phyloP scores from a whole-genome alignment of 208 protist species.

The Endotrypanum monterogeii region DNA sequence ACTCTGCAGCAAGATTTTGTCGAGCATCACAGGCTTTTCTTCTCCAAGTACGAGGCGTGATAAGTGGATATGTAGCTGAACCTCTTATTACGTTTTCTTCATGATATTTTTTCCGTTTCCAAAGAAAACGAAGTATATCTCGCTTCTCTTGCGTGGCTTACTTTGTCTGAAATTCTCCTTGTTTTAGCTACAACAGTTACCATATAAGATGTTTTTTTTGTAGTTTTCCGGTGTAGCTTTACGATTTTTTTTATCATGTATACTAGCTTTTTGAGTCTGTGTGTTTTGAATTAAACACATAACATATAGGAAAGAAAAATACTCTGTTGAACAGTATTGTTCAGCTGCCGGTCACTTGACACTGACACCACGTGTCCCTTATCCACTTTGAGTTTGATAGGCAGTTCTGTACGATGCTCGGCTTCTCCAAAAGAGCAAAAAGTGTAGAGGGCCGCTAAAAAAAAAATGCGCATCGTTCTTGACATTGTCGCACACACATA shows the following conservation, averaged over 20 bases:
- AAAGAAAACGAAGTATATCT: not conserved
- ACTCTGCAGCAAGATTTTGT: slow-evolving; percentile 64
- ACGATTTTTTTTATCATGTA: slow-evolving; percentile 2
- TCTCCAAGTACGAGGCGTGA: slow-evolving; percentile 62
- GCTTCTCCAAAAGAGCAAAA: not conserved
- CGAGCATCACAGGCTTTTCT: slow-evolving; percentile 81
- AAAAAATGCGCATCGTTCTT: too few species aligned
- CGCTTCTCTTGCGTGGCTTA: not conserved
- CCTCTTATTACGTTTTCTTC: not conserved
- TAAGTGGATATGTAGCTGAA: slow-evolving; percentile 17
- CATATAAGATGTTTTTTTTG: not conserved
- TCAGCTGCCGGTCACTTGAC: not conserved
- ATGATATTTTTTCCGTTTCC: slow-evolving; percentile 4
- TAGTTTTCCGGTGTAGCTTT: not conserved
- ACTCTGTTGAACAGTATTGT: not conserved
- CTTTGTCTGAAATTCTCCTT: not conserved
- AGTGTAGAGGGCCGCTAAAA: too few species aligned
- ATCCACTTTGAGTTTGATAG: not conserved
- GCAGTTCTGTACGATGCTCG: not conserved
- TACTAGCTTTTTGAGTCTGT: slow-evolving; percentile 31
- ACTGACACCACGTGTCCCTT: not conserved
- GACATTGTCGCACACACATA: not conserved
- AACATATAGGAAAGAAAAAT: slow-evolving; percentile 9
- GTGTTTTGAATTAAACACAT: not conserved
- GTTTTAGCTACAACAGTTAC: not conserved